Evolutionary conservation across 164 flowering plant species (phyloP), one percentile per base, ranked within the genome.

Genomic region (Vitis labrusca): DNA sequence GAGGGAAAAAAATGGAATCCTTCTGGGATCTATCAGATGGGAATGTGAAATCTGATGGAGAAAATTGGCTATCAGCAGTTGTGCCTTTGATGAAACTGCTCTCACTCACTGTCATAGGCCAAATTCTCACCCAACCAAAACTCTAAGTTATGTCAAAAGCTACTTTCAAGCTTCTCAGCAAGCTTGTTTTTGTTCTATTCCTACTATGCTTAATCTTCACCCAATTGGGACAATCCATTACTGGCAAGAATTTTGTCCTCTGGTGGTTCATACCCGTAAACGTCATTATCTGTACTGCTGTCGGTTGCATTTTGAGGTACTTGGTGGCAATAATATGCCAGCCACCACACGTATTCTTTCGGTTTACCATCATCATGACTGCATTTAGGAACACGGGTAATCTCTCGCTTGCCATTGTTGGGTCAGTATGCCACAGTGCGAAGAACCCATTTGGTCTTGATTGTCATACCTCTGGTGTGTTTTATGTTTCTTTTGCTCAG

Each of bases 201-300:
- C 70, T 88, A 61, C 95, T 91, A 1, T 90, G 92, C 70, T 70
- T 81, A 13, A 88, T 88, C 67, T 90, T 90, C 69, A 79, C 77
- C 30, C 68, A 81, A 10, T 80, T 88, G 2, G 94, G 92, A 10
- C 50, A 76, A 64, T 70, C 82, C 59, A 81, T 90, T 13, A 85
- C 82, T 53, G 72, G 84, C n/a, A 13, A 74, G 30, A 86, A 86
- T 69, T 61, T 85, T 8, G 9, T 67, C 5, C 68, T 16, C 1
- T 88, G 92, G 95, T 90, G 95, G 95, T 88, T 90, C 71, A 84
- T 90, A 27, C 96, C 93, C 0, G 86, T 86, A 0, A 89, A 89
- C 70, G 93, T 86, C 17, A 6, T 89, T 17, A 17, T 90, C 1
- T 83, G 84, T 58, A 87, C 89, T 1, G n/a, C 47, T 2, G 68